Evolutionary conservation across 768 basidiomycete genomes (phyloP), one percentile per base, ranked within the genome.

Genomic region (Coprinopsis cinerea): DNA sequence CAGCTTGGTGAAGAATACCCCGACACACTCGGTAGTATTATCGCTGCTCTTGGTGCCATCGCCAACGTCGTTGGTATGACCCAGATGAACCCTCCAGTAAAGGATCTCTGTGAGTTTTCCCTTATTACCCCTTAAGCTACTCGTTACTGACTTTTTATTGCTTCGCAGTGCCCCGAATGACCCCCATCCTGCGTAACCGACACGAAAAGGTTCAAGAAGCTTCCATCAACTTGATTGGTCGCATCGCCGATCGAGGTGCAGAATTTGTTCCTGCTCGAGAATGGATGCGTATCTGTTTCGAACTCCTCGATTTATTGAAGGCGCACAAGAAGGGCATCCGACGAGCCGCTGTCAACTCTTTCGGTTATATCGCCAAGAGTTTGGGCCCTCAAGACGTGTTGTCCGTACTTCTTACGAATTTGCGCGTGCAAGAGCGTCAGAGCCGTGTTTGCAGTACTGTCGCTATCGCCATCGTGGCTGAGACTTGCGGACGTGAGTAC

Each of bases 231-330:
- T 79, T 99, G 73, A 98, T 99, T 57, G 96, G 96, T 57, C 95
- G 95, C 69, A 98, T 99, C 67, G 95, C 96, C 50, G 96, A 99
- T 82, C 92, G 96, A 67, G 96, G 96, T 48, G 95, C 96, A 18
- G 96, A 98, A 68, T 97, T 92, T 53, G 95, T 99, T 0, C 94
- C 96, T 14, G 95, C 96, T 9, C 83, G 96, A 60, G 96, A 99
- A 69, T 98, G 95, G 96, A 99, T 99, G 96, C 87, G 96, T 62
- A 98, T 99, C 62, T 98, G 96, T 65, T 98, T 99, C 68, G 96
- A 99, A 63, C 71, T 99, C 27, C 79, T 99, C 44, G 96, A 98
- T 62, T 76, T 99, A 22, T 78, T 98, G 60, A 98, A 98, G 66
- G 96, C 96, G 7, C 96, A 99, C 74, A 99, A 99, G 74, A 97